Conservation (phyloP, 805 yeast species). For the Lachancea nothofagi region DNA sequence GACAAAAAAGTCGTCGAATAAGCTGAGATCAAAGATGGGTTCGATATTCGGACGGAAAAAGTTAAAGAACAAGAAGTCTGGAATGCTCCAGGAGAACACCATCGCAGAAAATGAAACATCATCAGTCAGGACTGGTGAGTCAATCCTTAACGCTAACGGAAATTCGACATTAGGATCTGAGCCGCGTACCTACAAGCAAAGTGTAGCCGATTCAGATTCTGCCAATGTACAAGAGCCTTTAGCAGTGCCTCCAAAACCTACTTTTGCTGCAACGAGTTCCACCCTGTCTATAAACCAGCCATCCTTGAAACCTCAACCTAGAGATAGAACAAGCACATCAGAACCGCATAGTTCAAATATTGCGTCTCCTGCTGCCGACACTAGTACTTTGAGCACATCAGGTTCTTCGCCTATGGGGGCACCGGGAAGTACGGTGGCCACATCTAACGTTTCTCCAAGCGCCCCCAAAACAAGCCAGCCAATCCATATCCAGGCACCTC, state of each 20-base stretch:
- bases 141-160: background rate
- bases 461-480: constrained; percentile 17
- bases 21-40: constrained; percentile 65
- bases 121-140: constrained; percentile 7
- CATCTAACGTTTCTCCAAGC: background rate
- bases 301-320: constrained; percentile 35
- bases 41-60: constrained; percentile 67
- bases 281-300: constrained; percentile 30
- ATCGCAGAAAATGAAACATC: constrained; percentile 7
- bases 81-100: constrained; percentile 2
- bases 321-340: constrained; percentile 14
- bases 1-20: constrained; percentile 32
- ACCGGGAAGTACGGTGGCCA: background rate
- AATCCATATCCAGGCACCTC: constrained; percentile 32
- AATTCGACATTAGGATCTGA: background rate
- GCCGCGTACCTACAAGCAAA: background rate
- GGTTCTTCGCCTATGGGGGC: background rate
- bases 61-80: constrained; percentile 33
- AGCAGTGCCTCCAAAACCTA: constrained; percentile 2
- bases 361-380: constrained; percentile 1
- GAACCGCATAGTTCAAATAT: constrained; percentile 14
- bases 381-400: background rate
- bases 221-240: background rate
- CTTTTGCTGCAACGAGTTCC: constrained; percentile 6
- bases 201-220: background rate